Percentiles rank a stretch among this genome's conserved stretches.
phyloP scores from a whole-genome alignment of 2,329 filamentous ascomycete species.

The Fusarium guadeloupense region DNA sequence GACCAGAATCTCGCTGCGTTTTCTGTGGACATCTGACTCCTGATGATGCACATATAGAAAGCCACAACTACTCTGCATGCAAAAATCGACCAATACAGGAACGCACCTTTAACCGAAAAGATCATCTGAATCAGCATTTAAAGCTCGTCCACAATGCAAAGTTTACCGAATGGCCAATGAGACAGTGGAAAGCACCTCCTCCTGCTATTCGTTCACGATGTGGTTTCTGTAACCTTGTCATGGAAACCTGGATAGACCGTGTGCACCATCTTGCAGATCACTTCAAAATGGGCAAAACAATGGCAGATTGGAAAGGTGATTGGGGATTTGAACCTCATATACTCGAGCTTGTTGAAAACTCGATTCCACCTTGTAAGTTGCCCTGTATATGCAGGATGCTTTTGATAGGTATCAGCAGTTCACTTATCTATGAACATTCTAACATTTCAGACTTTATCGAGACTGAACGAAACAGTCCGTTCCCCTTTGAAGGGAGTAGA shows the following conservation, averaged over 20 bases:
- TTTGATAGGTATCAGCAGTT: too few species aligned
- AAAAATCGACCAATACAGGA: constrained; percentile 58
- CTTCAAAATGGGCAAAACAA: constrained; percentile 53
- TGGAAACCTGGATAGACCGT: constrained; percentile 51
- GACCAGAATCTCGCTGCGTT: constrained; percentile 43
- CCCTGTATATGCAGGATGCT: too few species aligned
- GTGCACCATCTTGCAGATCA: constrained; percentile 53
- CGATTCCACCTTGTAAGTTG: constrained; percentile 52
- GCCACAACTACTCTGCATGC: constrained; percentile 55
- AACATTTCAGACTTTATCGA: constrained; percentile 34
- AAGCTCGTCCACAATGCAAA: constrained; percentile 55
- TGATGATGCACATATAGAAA: constrained; percentile 46
- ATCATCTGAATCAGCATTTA: constrained; percentile 54
- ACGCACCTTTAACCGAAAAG: constrained; percentile 55
- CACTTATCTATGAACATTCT: accelerated
- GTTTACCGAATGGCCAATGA: constrained; percentile 41
- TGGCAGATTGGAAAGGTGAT: constrained; percentile 55
- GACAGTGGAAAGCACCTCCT: constrained; percentile 51
- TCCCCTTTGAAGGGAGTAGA: constrained; percentile 31
- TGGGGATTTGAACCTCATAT: constrained; percentile 54
- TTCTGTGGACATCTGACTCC: constrained; percentile 50
- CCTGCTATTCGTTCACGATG: constrained; percentile 51
- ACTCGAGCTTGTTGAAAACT: constrained; percentile 51
- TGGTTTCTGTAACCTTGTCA: constrained; percentile 50
- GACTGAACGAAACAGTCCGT: constrained; percentile 33